Evolutionary conservation across 192 early-diverging fungal genomes (phyloP), one percentile per base, ranked within the genome.

Genomic region (Thamnidium elegans): DNA sequence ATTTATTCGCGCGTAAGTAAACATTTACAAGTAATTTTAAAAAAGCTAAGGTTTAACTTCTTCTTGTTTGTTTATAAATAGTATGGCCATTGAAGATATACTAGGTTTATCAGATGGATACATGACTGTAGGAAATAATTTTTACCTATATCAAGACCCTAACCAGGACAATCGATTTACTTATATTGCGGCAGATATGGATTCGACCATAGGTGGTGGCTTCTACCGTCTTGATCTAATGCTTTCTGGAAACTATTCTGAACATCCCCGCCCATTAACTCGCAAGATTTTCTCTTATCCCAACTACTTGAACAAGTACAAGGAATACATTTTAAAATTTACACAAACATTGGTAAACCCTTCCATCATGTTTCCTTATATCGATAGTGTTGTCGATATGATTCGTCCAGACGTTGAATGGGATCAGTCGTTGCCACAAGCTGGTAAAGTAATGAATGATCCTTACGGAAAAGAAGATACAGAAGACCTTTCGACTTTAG

Each of bases 251-350:
- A 51, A 63, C 19, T 63, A 63, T 23, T 39, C 61, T 11, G 48
- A 63, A 3, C 48, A 51, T n/a, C 61, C 61, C 47, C 61, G 61
- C 21, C 61, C 61, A 14, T 39, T 63, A 21, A 63, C 61, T 2
- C 4, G 20, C 7, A 63, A 63, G 20, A 15, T 63, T 2, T 36
- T 63, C 8, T 21, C 31, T 20, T 23, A 39, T 39, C 46, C 46
- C 13, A 26, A 32, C 1, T 50, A 50, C 17, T 11, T 34, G 32
- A 7, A 30, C 15, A 17, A 52, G 17, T 63, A 51, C n/a, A 17
- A 50, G 10, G 13, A 63, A 0, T 20, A 26, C 10, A 34, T 63
- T 11, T 20, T 51, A 21, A 36, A 51, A 3, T 7, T 51, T 4
- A 50, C 61, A 39, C 2, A n/a, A 20, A 36, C 23, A 3, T 19